Conservation (phyloP, 192 early-diverging fungal species). For the Pilobolus umbonatus region DNA sequence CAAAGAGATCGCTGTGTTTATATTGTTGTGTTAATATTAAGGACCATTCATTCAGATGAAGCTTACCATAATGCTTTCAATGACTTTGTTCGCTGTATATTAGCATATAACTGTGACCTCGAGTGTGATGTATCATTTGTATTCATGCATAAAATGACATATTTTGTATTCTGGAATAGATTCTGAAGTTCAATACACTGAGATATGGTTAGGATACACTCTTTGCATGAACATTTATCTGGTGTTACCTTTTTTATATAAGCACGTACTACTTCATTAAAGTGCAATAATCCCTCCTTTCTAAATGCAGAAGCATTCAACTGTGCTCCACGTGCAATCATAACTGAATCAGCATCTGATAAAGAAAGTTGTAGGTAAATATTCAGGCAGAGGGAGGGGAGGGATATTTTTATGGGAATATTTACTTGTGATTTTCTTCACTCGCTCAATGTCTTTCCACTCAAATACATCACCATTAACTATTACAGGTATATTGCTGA, state of each 20-base stretch:
- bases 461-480: conserved; percentile 89
- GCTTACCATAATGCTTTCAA: conserved; percentile 50
- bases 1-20: conserved; percentile 21
- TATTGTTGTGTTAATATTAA: not conserved
- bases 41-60: not conserved
- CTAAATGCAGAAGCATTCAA: conserved; percentile 87
- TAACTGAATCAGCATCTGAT: conserved; percentile 56
- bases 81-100: conserved; percentile 44
- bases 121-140: conserved; percentile 50
- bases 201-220: too few species aligned
- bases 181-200: conserved; percentile 67
- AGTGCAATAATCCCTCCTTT: conserved; percentile 50
- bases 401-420: not conserved
- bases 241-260: conserved; percentile 59
- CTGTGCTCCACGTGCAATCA: conserved; percentile 89
- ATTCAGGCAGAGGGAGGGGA: not conserved
- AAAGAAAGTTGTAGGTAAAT: conserved; percentile 1
- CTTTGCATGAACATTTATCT: not conserved
- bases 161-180: conserved; percentile 84
- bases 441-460: conserved; percentile 54
- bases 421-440: conserved; percentile 56
- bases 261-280: conserved; percentile 51
- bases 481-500: conserved; percentile 63
- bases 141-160: conserved; percentile 85
- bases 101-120: conserved; percentile 35